Percentiles rank a stretch among this genome's conserved stretches.
Conservation (phyloP, 495 filamentous ascomycete genomes). For the Rusavskia elegans region DNA sequence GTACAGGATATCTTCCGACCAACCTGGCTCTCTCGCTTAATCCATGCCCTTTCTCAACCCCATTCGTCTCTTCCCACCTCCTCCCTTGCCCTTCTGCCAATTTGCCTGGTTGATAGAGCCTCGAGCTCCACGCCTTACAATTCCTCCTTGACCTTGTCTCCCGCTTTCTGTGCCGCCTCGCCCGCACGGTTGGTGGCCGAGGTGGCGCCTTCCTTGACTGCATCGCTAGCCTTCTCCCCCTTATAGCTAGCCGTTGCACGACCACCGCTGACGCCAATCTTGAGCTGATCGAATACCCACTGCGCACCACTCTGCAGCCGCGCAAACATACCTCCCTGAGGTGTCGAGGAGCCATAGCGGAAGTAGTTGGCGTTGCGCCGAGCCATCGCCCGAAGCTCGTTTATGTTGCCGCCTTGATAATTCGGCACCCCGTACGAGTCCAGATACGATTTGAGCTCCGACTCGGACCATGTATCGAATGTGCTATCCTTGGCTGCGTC, state of each 20-base stretch:
- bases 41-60: not conserved
- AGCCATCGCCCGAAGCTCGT: slow-evolving; percentile 49
- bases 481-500: slow-evolving; percentile 48
- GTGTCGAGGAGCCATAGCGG: slow-evolving; percentile 56
- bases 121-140: slow-evolving; percentile 6
- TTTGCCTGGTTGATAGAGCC: not conserved
- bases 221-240: slow-evolving; percentile 33
- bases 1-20: not conserved
- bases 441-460: slow-evolving; percentile 66
- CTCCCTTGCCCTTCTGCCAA: not conserved
- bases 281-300: slow-evolving; percentile 46
- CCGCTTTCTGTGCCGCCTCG: slow-evolving; percentile 15
- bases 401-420: slow-evolving; percentile 51
- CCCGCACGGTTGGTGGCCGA: slow-evolving; percentile 15
- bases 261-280: slow-evolving; percentile 47
- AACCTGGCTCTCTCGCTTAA: not conserved
- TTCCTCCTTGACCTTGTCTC: slow-evolving; percentile 19
- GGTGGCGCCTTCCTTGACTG: slow-evolving; percentile 16
- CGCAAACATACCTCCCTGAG: slow-evolving; percentile 47
- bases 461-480: slow-evolving; percentile 71
- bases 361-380: slow-evolving; percentile 62
- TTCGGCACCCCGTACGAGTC: slow-evolving; percentile 65
- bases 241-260: slow-evolving; percentile 34
- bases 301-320: slow-evolving; percentile 41
- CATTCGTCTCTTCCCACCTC: not conserved